Evolutionary conservation across 768 basidiomycete species (phyloP), one percentile per base, ranked within the genome.

Genomic region (Boletus speciosus): DNA sequence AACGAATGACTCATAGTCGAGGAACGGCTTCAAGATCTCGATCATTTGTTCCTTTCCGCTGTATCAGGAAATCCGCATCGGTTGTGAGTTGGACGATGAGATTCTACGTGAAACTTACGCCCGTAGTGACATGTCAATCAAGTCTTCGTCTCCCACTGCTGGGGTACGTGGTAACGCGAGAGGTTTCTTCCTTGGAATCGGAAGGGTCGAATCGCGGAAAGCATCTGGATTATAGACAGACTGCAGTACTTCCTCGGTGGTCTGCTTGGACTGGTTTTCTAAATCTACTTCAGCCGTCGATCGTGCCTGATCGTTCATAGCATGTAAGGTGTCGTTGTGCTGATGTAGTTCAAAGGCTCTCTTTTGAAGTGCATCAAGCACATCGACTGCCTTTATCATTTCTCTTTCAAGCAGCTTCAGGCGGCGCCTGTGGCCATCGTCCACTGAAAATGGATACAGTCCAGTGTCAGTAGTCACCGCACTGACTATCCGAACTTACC

Each of bases 381-480:
- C 50, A 7, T 66, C 56, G 3, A 67, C 58, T 4, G 65, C 67
- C 31, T 49, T 51, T 4, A 57, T 55, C 71, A 73, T 73, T 43
- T 64, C 60, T 21, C 59, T 63, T 12, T 63, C 63, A 2, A 71
- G 63, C 6, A 67, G 9, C 21, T 66, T 67, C 9, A 71, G 45
- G 15, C 72, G 72, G 11, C 52, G 57, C 38, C 60, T 68, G 47
- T 73, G 68, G 19, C 67, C 63, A 32, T 63, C 60, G 29, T 73
- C 71, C 51, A 59, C 71, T 71, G 49, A 37, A 21, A 21, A 29
- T 29, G n/a, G 32, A 23, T 1, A 46, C 23, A 41, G 16, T 5
- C 25, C 25, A 5, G 2, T 19, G 27, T 57, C 32, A 57, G 14
- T 12, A 34, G 8, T 8, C 23, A n/a, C 8, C 9, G 9, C n/a